These are phyloP conservation scores for Flammula alnicola DNA, from an alignment of 1,284 basidiomycete genomes.

Conservation along the genomic window DNA sequence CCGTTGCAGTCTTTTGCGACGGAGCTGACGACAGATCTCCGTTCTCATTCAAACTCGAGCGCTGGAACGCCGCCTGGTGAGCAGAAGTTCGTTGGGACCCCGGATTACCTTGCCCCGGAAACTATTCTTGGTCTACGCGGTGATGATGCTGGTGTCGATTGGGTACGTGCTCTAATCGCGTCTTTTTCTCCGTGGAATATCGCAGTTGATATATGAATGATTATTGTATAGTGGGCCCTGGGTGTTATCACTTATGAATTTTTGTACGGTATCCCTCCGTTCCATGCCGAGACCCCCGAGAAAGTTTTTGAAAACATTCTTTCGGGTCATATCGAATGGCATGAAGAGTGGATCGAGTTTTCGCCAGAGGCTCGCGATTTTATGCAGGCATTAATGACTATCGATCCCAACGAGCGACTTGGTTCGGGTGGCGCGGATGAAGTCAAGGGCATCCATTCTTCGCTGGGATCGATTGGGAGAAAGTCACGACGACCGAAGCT, in stretches of 20 bases:
- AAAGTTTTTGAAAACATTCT: slow-evolving; percentile 99
- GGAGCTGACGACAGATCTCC: slow-evolving; percentile 81
- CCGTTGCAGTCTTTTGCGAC: slow-evolving; percentile 82
- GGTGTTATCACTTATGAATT: slow-evolving; percentile 99
- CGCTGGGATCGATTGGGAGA: slow-evolving; percentile 90
- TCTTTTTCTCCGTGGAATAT: slow-evolving; percentile 21
- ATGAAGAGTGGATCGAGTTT: slow-evolving; percentile 90
- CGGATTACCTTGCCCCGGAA: slow-evolving; percentile 96
- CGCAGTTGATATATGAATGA: slow-evolving; percentile 11
- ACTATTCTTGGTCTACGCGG: slow-evolving; percentile 95
- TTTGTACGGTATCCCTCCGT: slow-evolving; percentile 95
- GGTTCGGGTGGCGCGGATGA: slow-evolving; percentile 91
- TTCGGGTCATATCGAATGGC: slow-evolving; percentile 95
- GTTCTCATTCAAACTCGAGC: slow-evolving; percentile 58
- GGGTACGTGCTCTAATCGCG: slow-evolving; percentile 57
- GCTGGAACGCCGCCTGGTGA: slow-evolving; percentile 78
- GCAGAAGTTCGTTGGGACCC: slow-evolving; percentile 95
- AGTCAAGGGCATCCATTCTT: slow-evolving; percentile 95
- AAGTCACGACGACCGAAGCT: slow-evolving; percentile 86
- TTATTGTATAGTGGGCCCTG: slow-evolving; percentile 82
- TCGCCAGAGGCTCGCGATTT: slow-evolving; percentile 90
- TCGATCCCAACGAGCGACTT: slow-evolving; percentile 81
- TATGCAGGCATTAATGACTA: slow-evolving; percentile 87
- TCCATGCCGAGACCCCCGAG: slow-evolving; percentile 96
- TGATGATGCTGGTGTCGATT: slow-evolving; percentile 96